Evolutionary conservation across 73 alveolate genomes (phyloP).

Genomic region (Paramecium caudatum): DNA sequence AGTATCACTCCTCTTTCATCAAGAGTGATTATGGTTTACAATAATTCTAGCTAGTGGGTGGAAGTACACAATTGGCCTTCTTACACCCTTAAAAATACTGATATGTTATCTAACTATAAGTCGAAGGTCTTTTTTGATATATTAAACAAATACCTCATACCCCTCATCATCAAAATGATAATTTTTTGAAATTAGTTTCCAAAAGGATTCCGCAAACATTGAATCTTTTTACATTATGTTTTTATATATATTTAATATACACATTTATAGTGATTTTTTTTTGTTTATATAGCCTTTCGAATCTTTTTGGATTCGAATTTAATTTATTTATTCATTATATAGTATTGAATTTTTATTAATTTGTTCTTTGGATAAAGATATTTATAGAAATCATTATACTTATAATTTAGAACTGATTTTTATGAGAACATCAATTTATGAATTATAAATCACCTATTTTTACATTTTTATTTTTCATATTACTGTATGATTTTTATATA

Average conservation of each 20-base stretch:
- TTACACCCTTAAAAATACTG: not conserved
- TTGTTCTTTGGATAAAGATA: too few species aligned
- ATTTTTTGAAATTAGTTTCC: not conserved
- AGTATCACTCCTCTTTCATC: constrained; percentile 47
- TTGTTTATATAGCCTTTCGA: not conserved
- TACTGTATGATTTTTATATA: too few species aligned
- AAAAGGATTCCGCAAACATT: constrained; percentile 40
- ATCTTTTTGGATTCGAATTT: not conserved
- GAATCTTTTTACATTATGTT: constrained; percentile 27
- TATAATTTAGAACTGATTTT: too few species aligned
- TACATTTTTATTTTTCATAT: too few species aligned
- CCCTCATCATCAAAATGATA: not conserved
- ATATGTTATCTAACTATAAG: constrained; percentile 14
- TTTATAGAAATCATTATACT: too few species aligned
- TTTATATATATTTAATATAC: constrained; percentile 3
- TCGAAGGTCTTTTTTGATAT: not conserved
- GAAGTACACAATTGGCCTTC: not conserved
- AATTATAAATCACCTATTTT: too few species aligned
- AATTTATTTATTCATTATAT: too few species aligned
- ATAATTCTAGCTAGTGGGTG: not conserved
- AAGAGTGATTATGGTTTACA: not conserved
- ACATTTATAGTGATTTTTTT: too few species aligned
- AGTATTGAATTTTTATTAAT: too few species aligned
- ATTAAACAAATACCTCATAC: not conserved
- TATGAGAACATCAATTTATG: too few species aligned